Evolutionary conservation across 306 rosid genomes (phyloP).

Genomic region (Quercus variabilis): DNA sequence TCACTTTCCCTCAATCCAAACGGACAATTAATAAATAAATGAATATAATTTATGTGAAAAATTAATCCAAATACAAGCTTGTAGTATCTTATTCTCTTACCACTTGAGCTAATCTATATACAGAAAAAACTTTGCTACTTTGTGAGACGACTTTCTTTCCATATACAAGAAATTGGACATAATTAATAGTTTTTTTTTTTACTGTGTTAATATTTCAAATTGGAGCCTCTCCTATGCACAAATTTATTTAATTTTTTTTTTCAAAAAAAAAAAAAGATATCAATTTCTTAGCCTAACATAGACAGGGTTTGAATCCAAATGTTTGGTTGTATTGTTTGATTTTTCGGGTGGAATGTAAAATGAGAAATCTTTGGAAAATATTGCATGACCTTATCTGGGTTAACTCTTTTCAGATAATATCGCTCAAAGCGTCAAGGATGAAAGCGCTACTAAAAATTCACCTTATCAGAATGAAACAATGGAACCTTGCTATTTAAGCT

Average conservation of each 20-base stretch:
- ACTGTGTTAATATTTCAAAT: too few species aligned
- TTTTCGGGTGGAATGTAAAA: neutral
- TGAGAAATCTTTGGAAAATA: neutral
- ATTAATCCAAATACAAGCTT: neutral
- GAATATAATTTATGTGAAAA: too few species aligned
- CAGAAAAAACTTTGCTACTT: too few species aligned
- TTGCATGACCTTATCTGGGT: neutral
- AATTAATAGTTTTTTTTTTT: too few species aligned
- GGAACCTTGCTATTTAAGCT: constrained; percentile 64
- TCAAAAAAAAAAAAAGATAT: too few species aligned
- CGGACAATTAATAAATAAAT: too few species aligned
- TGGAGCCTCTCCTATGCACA: too few species aligned
- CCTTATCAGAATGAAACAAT: constrained; percentile 46
- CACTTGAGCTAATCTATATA: neutral
- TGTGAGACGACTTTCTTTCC: too few species aligned
- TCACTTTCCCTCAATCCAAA: too few species aligned
- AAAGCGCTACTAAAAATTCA: constrained; percentile 33
- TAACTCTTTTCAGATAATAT: constrained; percentile 18
- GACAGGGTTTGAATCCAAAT: neutral
- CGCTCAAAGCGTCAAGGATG: constrained; percentile 38
- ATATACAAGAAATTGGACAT: too few species aligned
- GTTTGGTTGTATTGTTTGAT: neutral
- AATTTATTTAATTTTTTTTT: too few species aligned
- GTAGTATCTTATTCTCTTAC: neutral
- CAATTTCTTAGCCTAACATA: too few species aligned